Conservation (phyloP, 306 rosid genomes). For the Fragaria ananassa region DNA sequence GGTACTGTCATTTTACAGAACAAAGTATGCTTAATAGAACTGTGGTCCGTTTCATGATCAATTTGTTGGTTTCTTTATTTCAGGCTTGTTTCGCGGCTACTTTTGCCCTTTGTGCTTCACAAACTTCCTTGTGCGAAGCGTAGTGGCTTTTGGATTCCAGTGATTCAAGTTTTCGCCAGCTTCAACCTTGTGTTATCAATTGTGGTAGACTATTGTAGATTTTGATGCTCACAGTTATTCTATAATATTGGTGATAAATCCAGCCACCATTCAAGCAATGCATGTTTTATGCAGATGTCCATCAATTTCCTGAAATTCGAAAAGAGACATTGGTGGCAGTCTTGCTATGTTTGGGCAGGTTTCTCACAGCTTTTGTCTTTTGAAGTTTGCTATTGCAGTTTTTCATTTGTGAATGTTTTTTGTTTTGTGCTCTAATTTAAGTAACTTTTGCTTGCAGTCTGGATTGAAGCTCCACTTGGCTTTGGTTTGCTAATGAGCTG, state of each 20-base stretch:
- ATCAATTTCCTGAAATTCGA: slow-evolving; percentile 48
- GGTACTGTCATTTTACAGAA: background rate
- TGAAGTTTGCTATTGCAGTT: background rate
- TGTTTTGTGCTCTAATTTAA: slow-evolving; percentile 1
- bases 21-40: background rate
- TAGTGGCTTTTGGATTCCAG: slow-evolving; percentile 94
- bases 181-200: slow-evolving; percentile 73
- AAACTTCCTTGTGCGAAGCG: slow-evolving; percentile 76
- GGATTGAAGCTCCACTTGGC: slow-evolving; percentile 93
- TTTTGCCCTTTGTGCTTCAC: slow-evolving; percentile 65
- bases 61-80: slow-evolving; percentile 31
- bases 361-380: slow-evolving; percentile 25
- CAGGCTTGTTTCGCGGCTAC: slow-evolving; percentile 72
- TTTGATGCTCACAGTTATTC: slow-evolving; percentile 1
- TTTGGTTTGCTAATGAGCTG: slow-evolving; percentile 87
- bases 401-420: slow-evolving; percentile 10
- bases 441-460: slow-evolving; percentile 57
- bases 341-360: slow-evolving; percentile 97
- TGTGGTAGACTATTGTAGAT: slow-evolving; percentile 44
- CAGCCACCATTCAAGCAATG: background rate
- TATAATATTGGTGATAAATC: slow-evolving; percentile 6
- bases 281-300: slow-evolving; percentile 49
- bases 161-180: slow-evolving; percentile 85
- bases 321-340: slow-evolving; percentile 68
- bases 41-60: background rate